A percentile compares a stretch with the other conserved stretches of the same genome.
Conservation (phyloP, 1,284 basidiomycete genomes). For the Clitocybe nebularis region DNA sequence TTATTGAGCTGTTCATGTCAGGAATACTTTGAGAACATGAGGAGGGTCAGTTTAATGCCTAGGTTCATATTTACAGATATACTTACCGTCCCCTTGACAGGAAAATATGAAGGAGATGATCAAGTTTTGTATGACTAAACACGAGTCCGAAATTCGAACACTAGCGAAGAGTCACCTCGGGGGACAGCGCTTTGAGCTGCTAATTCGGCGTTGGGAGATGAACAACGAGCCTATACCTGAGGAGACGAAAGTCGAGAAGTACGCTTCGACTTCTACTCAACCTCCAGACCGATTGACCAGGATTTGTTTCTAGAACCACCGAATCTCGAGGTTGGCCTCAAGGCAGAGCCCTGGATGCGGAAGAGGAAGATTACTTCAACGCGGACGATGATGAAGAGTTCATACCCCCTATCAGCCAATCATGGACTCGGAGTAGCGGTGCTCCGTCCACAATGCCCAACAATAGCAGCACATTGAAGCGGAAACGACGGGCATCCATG, state of each 20-base stretch:
- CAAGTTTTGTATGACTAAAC: slow-evolving; percentile 77
- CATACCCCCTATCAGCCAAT: slow-evolving; percentile 34
- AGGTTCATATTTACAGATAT: slow-evolving; percentile 2
- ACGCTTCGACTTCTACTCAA: slow-evolving; percentile 21
- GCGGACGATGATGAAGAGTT: slow-evolving; percentile 63
- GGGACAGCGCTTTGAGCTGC: slow-evolving; percentile 66
- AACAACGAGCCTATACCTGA: slow-evolving; percentile 80
- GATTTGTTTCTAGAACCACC: slow-evolving; percentile 24
- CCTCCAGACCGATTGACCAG: slow-evolving; percentile 2
- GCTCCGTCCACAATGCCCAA: slow-evolving; percentile 28
- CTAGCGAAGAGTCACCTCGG: slow-evolving; percentile 62
- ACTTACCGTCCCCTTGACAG: slow-evolving; percentile 33
- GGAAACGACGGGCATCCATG: slow-evolving; percentile 49
- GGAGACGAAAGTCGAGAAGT: slow-evolving; percentile 50
- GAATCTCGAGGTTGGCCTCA: slow-evolving; percentile 46
- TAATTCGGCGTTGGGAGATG: slow-evolving; percentile 85
- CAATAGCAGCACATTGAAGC: slow-evolving; percentile 41
- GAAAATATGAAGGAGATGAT: slow-evolving; percentile 88
- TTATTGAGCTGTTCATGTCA: slow-evolving; percentile 92
- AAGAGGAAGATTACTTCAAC: slow-evolving; percentile 93
- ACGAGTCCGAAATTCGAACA: slow-evolving; percentile 62
- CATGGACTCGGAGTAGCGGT: slow-evolving; percentile 30
- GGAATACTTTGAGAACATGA: slow-evolving; percentile 91
- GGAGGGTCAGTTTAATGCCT: slow-evolving; percentile 55
- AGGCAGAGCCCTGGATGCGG: slow-evolving; percentile 54